These are phyloP conservation scores for Colletotrichum eremochloae DNA, from an alignment of 2,329 filamentous ascomycete species.

Conservation along the genomic window DNA sequence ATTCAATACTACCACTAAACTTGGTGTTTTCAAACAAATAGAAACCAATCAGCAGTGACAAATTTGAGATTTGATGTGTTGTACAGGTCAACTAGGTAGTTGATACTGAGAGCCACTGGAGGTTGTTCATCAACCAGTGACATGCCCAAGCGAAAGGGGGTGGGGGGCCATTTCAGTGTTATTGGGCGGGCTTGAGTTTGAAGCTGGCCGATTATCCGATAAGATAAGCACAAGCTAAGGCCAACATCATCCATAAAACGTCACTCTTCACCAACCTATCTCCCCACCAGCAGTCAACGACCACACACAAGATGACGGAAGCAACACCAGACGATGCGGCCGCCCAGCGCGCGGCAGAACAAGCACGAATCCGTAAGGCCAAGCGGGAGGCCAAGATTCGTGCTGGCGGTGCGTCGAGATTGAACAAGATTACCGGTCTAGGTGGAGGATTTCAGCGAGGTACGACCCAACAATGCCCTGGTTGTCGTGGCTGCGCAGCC, in stretches of 20 bases:
- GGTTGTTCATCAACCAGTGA: background rate
- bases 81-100: background rate
- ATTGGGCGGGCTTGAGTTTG: background rate
- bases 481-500: background rate
- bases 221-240: constrained; percentile 40
- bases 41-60: background rate
- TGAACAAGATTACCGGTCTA: constrained; percentile 82
- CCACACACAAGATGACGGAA: constrained; percentile 56
- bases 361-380: constrained; percentile 82
- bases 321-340: constrained; percentile 61
- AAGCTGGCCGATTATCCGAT: constrained; percentile 31
- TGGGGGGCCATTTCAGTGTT: background rate
- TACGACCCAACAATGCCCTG: constrained; percentile 46
- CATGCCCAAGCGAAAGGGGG: background rate
- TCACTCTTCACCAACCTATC: constrained; percentile 25
- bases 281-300: constrained; percentile 19
- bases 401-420: constrained; percentile 75
- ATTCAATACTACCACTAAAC: background rate
- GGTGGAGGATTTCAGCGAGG: constrained; percentile 68
- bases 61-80: background rate
- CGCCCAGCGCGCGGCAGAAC: constrained; percentile 68
- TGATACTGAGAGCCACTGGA: background rate
- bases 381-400: constrained; percentile 84
- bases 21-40: background rate
- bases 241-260: constrained; percentile 37